Base-by-base conservation (phyloP, 345 rosid species). In the Abelmoschus esculentus region DNA sequence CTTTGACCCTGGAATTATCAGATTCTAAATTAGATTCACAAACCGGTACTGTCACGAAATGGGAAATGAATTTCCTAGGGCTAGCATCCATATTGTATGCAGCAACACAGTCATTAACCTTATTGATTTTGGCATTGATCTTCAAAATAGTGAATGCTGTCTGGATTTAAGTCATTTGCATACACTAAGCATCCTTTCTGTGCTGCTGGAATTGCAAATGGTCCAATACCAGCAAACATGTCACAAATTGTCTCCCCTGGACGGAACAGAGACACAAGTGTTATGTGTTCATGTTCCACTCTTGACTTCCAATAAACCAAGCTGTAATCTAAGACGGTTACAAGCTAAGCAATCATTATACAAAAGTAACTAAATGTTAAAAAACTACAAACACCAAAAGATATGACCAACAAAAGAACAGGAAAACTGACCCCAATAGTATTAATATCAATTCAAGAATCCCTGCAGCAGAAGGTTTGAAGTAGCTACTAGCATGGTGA, bases 141-240 rank as follows among this genome's bases (percentile, higher is more conserved):
- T 81, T 86, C 85, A 93, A 79, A 76, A n/a, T 87, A 91, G 50
- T 66, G 89, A 67, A 83, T 73, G 72, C 98, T 93, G 63, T 86
- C 91, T 17, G 95, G 95, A 69, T 93, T 91, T 66, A 91, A 73
- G 81, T 93, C 98, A 78, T 93, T 89, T 76, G 98, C 96, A 84
- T 85, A 83, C 68, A 93, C 95, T 8, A 84, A 67, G 79, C 98
- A 93, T 59, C 98, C 97, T 77, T 84, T 91, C 49, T 86, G 96
- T 49, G 95, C 96, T 46, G 97, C 97, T 61, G 97, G 96, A 78
- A 93, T 86, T 56, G 96, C 93, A 78, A 91, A 93, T 65, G 98
- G 98, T 57, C 97, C 98, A 76, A 93, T 86, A 53, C 97, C 98
- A 74, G 98, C 86, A 85, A 91, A 91, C 97, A 91, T 88, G 77